Conservation (phyloP, 192 early-diverging fungal genomes). For the Coemansia sp. region DNA sequence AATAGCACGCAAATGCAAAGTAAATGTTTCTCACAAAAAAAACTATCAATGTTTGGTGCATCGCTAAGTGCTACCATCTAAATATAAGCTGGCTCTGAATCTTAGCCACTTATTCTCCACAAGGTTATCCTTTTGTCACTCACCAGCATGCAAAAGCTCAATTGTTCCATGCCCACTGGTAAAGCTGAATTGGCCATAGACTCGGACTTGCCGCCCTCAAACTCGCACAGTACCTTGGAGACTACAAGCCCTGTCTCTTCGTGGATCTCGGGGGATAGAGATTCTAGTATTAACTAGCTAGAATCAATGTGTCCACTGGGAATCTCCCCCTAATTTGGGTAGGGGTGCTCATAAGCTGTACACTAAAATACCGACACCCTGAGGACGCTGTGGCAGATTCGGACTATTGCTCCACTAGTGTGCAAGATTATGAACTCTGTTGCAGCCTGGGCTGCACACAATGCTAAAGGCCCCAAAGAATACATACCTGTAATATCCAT, state of each 20-base stretch:
- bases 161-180: conserved; percentile 32
- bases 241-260: conserved; percentile 49
- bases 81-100: conserved; percentile 26
- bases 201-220: conserved; percentile 28
- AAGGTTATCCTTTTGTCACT: conserved; percentile 5
- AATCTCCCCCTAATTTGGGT: conserved; percentile 53
- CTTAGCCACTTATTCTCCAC: conserved; percentile 25
- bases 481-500: neutral
- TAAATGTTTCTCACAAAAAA: conserved; percentile 30
- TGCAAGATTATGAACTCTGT: conserved; percentile 11
- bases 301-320: conserved; percentile 52
- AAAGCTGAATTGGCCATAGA: neutral
- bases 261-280: conserved; percentile 40
- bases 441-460: conserved; percentile 19
- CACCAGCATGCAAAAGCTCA: conserved; percentile 47
- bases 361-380: conserved; percentile 49
- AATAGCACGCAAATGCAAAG: conserved; percentile 34
- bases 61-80: conserved; percentile 10
- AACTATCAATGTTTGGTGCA: conserved; percentile 34
- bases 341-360: conserved; percentile 40
- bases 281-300: conserved; percentile 39
- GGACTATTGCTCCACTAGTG: conserved; percentile 31
- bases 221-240: conserved; percentile 31
- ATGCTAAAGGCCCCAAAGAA: neutral
- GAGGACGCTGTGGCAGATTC: neutral